Percentiles rank a stretch among this genome's conserved stretches.
Conservation (phyloP, 164 flowering plant genomes). For the Kingdonia uniflora region DNA sequence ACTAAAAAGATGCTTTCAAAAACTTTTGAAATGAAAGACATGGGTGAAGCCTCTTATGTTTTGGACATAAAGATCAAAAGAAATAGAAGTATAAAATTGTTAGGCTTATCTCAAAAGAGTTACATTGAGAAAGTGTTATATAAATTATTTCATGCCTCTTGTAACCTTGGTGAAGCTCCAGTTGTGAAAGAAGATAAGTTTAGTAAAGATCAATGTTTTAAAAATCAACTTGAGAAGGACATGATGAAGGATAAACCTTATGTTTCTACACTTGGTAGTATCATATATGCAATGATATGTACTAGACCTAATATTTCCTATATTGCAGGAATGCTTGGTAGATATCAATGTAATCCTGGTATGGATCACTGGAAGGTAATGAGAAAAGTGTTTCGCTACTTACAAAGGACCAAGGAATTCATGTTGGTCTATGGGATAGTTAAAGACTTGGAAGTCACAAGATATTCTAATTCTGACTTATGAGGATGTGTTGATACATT, state of each 20-base stretch:
- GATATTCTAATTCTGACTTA: background rate
- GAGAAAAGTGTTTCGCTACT: background rate
- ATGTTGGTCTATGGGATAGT: background rate
- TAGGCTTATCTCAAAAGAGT: no score
- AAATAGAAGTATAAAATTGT: background rate
- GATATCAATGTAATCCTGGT: no score
- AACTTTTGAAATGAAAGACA: background rate
- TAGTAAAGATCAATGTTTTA: background rate
- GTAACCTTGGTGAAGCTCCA: background rate
- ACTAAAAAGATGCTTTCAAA: background rate
- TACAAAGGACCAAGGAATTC: background rate
- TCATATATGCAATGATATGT: background rate
- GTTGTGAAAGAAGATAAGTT: background rate
- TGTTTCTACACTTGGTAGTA: background rate
- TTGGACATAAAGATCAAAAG: background rate
- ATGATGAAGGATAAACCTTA: background rate
- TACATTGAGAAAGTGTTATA: no score
- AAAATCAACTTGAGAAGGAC: background rate
- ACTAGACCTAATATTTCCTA: background rate
- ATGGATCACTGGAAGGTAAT: background rate
- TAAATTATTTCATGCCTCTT: no score
- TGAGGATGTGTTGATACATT: background rate
- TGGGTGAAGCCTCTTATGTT: slow-evolving; percentile 1
- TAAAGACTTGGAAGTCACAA: background rate
- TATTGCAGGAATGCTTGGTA: no score